Evolutionary conservation across 2,329 filamentous ascomycete species (phyloP), one percentile per base, ranked within the genome.

Genomic region (Alternaria dauci): DNA sequence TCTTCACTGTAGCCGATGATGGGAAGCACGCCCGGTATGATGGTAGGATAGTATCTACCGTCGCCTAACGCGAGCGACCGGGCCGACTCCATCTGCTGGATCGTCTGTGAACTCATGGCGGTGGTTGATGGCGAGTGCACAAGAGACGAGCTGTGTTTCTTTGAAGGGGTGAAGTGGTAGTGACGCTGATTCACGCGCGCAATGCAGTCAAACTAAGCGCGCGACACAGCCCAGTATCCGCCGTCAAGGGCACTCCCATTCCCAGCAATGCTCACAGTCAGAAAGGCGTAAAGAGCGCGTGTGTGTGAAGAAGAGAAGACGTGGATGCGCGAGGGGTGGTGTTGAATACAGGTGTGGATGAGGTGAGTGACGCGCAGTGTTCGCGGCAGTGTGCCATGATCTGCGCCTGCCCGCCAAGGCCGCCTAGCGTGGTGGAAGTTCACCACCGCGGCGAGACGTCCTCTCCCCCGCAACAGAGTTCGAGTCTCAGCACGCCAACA

Each of bases 11-110:
- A 87, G 62, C 90, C 89, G 79, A 97, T 91, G 72, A 98, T 94
- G 57, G 94, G 93, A n/a, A 98, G 83, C 65, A 98, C 93, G 48
- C 93, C 93, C 74, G 92, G 91, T 65, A 99, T 90, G 76, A 99
- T 94, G 78, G 92, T 92, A 52, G 91, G 89, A 79, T 98, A 99
- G 81, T 96, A 93, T 75, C 88, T 89, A 65, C 94, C 86, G 80
- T 98, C 94, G 70, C 87, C 88, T 61, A 98, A 86, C 55, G 96
- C 94, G 63, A 98, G 90, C 77, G 92, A 92, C 75, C 95, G 92
- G 65, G 95, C 95, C 72, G 91, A 90, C 78, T 96, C 89, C 70
- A 99, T 89, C 83, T 97, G 94, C 71, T 88, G 87, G 73, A 98
- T 69, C 38, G 71, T 69, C 52, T 72, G 71, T 55, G 71, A 65